Conservation (phyloP, 2,329 filamentous ascomycete genomes). For the Neonectria punicea region DNA sequence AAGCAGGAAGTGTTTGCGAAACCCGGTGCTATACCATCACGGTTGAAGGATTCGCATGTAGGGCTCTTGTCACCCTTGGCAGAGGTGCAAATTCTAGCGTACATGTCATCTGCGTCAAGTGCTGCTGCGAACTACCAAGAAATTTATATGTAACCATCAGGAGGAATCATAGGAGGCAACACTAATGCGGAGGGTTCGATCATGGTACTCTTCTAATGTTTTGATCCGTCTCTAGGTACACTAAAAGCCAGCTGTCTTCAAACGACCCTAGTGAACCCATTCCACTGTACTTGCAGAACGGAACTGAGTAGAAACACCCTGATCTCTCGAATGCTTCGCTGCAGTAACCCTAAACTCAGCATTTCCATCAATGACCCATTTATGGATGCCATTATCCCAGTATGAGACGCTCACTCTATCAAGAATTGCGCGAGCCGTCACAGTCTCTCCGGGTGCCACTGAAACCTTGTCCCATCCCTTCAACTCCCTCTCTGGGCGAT, state of each 20-base stretch:
- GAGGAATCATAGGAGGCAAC: too few relatives aligned
- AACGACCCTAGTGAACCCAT: slow-evolving; percentile 22
- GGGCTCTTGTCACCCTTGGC: too few relatives aligned
- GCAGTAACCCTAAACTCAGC: slow-evolving; percentile 27
- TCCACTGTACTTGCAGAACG: slow-evolving; percentile 2
- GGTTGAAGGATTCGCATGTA: too few relatives aligned
- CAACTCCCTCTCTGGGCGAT: slow-evolving; percentile 25
- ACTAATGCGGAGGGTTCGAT: too few relatives aligned
- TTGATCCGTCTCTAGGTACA: too few relatives aligned
- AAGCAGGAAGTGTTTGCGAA: too few relatives aligned
- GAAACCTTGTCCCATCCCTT: slow-evolving; percentile 32
- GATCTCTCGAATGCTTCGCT: slow-evolving; percentile 26
- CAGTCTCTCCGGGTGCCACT: slow-evolving; percentile 17
- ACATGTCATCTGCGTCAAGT: too few relatives aligned
- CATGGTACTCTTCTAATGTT: too few relatives aligned
- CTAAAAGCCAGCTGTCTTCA: background rate
- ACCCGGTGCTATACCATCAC: too few relatives aligned
- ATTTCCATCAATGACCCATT: slow-evolving; percentile 28
- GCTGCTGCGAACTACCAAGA: too few relatives aligned
- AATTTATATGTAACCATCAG: too few relatives aligned
- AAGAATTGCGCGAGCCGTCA: slow-evolving; percentile 18
- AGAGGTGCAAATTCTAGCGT: too few relatives aligned
- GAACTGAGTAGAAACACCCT: slow-evolving; percentile 9
- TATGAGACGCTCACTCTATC: slow-evolving; percentile 31
- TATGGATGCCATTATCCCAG: slow-evolving; percentile 25